Evolutionary conservation across 2,329 filamentous ascomycete genomes (phyloP), one percentile per base, ranked within the genome.

Genomic region (Alternaria ethzedia): DNA sequence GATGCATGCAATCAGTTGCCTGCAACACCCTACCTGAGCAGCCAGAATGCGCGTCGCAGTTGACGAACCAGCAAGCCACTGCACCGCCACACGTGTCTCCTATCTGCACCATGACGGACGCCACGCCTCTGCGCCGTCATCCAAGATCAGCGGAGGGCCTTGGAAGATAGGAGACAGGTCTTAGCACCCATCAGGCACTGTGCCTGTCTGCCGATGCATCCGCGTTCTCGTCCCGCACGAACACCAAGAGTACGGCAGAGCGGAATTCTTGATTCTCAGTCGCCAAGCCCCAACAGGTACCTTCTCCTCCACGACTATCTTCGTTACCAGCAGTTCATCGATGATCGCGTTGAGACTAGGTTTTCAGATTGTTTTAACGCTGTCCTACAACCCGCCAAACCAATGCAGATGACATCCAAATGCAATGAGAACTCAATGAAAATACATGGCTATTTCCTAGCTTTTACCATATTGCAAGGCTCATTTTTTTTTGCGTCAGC

Each of bases 91-190:
- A n/a, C 32, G 21, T 20, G 17, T 25, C 28, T 59, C 28, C 15
- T 26, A 21, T 17, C 41, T 26, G 21, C 23, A 47, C 17, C 23
- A 54, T 59, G 57, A 59, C 49, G 49, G 49, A 54, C 30, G 49
- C 49, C 41, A 20, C 54, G 57, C 21, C 23, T 47, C 10, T n/a
- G 36, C 21, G 49, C 32, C 12, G 26, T 44, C 43, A 23, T 36
- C 49, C 50, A 54, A 59, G 56, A 58, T 32, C 56, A 58, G 43
- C 32, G 46, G 56, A 52, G 28, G 28, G 32, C 28, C 56, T 58
- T 58, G 46, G 32, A 49, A 41, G 28, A 36, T 17, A 30, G 28
- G 44, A 28, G 21, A 49, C 36, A 54, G 21, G 23, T 54, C 52
- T 54, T 54, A 44, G 52, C 26, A n/a, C 52, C 32, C 52, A 54